Evolutionary conservation across 805 yeast genomes (phyloP).

Genomic region (Candida dendrica): DNA sequence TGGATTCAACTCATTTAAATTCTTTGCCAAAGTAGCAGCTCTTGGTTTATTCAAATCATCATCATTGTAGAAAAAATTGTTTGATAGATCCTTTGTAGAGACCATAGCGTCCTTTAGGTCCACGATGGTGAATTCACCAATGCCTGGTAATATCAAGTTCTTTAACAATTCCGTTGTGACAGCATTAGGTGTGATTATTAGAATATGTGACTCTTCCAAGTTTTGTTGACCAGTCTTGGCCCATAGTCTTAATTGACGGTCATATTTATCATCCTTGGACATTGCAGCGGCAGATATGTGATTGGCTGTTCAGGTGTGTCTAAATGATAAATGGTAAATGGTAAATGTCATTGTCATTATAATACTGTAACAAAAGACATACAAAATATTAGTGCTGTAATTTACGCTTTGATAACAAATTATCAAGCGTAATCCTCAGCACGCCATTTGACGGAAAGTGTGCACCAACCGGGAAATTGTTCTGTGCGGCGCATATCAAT

Average conservation of each 20-base stretch:
- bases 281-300: background rate
- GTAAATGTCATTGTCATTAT: no score
- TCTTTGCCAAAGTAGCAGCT: conserved; percentile 31
- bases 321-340: no score
- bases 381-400: no score
- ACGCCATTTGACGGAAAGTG: no score
- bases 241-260: conserved; percentile 88
- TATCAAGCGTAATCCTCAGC: no score
- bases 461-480: no score
- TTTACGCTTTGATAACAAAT: no score
- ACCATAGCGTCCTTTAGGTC: conserved; percentile 35
- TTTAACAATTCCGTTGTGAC: conserved; percentile 66
- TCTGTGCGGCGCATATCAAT: no score
- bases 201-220: conserved; percentile 50
- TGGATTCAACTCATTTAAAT: conserved; percentile 51
- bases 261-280: conserved; percentile 49
- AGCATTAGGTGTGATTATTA: conserved; percentile 51
- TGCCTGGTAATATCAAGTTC: conserved; percentile 71
- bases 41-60: conserved; percentile 35
- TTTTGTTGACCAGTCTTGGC: conserved; percentile 64
- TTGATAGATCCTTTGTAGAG: conserved; percentile 35
- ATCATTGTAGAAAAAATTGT: conserved; percentile 54
- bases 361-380: no score
- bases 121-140: conserved; percentile 57
- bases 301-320: no score